These are phyloP conservation scores for Chaetomium olivaceum DNA, from an alignment of 2,329 filamentous ascomycete species.

Conservation along the genomic window DNA sequence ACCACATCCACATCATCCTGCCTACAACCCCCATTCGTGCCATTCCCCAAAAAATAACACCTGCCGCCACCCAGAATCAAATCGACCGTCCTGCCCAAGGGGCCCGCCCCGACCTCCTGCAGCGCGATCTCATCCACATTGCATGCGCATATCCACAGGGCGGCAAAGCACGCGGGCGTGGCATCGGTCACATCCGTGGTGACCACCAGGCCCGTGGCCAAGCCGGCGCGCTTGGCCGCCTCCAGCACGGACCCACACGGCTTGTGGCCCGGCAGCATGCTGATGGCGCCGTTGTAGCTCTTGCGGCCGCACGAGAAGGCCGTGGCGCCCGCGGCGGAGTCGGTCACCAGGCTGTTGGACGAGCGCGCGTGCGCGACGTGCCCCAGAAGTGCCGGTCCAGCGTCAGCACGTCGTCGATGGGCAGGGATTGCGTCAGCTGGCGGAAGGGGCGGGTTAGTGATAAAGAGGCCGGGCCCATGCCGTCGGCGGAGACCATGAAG, in stretches of 20 bases:
- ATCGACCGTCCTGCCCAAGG: constrained; percentile 84
- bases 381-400: constrained; percentile 91
- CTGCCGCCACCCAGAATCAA: constrained; percentile 89
- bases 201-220: constrained; percentile 89
- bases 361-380: constrained; percentile 83
- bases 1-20: constrained; percentile 75
- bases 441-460: constrained; percentile 83
- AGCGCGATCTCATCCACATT: constrained; percentile 90
- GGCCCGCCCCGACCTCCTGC: constrained; percentile 87
- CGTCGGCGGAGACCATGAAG: constrained; percentile 98
- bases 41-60: constrained; percentile 89
- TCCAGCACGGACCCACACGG: constrained; percentile 93
- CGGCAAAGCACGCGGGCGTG: constrained; percentile 91
- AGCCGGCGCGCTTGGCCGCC: constrained; percentile 88
- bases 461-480: constrained; percentile 93
- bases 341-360: constrained; percentile 81
- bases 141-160: constrained; percentile 73
- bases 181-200: constrained; percentile 95
- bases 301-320: constrained; percentile 92
- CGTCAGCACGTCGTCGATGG: constrained; percentile 71
- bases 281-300: constrained; percentile 96
- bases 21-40: constrained; percentile 77
- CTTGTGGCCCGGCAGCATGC: constrained; percentile 77
- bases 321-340: constrained; percentile 95
- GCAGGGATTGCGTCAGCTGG: constrained; percentile 73